Conservation (phyloP, 345 rosid genomes). For the Eutrema japonicum region DNA sequence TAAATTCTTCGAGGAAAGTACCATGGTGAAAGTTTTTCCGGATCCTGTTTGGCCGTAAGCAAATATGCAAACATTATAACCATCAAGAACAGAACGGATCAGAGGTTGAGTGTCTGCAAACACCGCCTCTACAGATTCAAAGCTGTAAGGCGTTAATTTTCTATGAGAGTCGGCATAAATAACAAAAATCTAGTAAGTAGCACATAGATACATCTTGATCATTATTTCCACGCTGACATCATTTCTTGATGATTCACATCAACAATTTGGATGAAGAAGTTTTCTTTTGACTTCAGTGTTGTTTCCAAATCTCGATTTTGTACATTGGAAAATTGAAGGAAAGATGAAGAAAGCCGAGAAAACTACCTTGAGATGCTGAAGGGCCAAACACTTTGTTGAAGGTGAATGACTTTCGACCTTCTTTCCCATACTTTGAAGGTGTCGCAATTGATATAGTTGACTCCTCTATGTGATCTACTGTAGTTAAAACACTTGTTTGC, state of each 20-base stretch:
- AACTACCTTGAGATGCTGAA: constrained; percentile 77
- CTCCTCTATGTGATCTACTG: constrained; percentile 67
- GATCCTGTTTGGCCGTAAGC: constrained; percentile 99
- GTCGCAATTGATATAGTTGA: constrained; percentile 63
- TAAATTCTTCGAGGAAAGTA: constrained; percentile 35
- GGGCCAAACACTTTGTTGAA: constrained; percentile 94
- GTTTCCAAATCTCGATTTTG: background rate
- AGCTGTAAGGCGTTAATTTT: constrained; percentile 9
- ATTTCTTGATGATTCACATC: background rate
- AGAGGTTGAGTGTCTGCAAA: constrained; percentile 86
- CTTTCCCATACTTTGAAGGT: constrained; percentile 68
- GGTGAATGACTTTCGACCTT: constrained; percentile 67
- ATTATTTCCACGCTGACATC: background rate
- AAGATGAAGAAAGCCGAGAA: background rate
- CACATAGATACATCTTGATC: constrained; percentile 9
- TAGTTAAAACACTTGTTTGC: constrained; percentile 53
- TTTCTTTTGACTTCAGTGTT: background rate
- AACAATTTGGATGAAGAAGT: background rate
- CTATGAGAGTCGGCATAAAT: background rate
- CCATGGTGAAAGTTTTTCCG: constrained; percentile 97
- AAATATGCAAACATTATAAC: constrained; percentile 96
- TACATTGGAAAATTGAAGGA: background rate
- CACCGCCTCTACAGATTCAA: constrained; percentile 71
- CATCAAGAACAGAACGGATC: constrained; percentile 95
- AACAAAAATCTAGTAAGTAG: background rate